Conservation (phyloP, 176 grass and related monocot species). For the Triticum urartu region DNA sequence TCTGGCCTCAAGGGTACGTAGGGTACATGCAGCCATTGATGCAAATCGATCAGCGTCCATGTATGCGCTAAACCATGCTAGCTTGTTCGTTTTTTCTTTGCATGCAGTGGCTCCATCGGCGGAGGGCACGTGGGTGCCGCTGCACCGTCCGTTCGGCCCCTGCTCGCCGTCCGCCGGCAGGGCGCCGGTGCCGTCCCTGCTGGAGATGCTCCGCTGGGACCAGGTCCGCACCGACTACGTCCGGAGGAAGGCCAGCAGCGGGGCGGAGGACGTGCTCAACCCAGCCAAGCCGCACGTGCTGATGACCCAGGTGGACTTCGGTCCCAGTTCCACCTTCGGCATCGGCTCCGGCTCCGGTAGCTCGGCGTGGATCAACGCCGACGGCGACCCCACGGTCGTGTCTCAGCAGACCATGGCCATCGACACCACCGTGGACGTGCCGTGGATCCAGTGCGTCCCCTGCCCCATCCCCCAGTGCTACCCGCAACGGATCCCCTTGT, state of each 20-base stretch:
- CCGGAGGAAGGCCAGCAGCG: background rate
- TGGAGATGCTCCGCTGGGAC: conserved; percentile 8
- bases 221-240: background rate
- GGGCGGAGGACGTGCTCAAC: background rate
- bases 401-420: background rate
- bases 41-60: background rate
- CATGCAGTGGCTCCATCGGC: background rate
- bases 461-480: background rate
- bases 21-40: background rate
- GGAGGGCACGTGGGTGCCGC: background rate
- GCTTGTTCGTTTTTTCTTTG: background rate
- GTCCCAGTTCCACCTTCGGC: background rate
- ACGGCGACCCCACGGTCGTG: background rate
- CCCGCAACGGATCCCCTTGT: background rate
- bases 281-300: background rate
- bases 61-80: too few species aligned
- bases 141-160: background rate
- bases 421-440: background rate
- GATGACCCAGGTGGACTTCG: background rate
- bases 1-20: conserved; percentile 26
- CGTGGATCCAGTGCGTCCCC: background rate
- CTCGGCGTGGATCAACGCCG: background rate
- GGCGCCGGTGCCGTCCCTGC: background rate
- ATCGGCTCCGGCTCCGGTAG: background rate
- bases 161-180: background rate